A percentile compares a stretch with the other conserved stretches of the same genome.
phyloP scores from a whole-genome alignment of 2,329 filamentous ascomycete species.

The Ustulina deusta region DNA sequence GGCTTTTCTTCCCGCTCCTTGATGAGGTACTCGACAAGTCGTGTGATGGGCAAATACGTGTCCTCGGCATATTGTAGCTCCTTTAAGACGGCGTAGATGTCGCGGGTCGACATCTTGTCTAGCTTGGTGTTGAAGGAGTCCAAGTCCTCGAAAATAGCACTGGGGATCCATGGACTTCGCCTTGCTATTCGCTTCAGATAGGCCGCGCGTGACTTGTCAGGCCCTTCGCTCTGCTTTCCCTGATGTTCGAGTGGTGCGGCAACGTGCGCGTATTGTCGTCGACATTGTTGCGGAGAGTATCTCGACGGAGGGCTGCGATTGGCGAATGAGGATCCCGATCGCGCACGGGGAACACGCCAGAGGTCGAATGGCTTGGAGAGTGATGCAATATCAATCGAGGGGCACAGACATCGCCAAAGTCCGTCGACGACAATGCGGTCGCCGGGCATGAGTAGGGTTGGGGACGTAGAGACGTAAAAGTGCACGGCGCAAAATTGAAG shows the following conservation, averaged over 20 bases:
- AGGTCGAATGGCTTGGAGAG: slow-evolving; percentile 52
- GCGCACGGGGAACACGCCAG: slow-evolving; percentile 24
- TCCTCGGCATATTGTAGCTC: slow-evolving; percentile 54
- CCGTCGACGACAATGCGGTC: slow-evolving; percentile 64
- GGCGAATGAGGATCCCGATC: slow-evolving; percentile 31
- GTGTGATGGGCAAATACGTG: slow-evolving; percentile 54
- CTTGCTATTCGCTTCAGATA: slow-evolving; percentile 47
- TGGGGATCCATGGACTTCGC: slow-evolving; percentile 46
- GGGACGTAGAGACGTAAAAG: slow-evolving; percentile 18
- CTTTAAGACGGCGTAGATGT: slow-evolving; percentile 63
- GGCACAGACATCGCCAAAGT: slow-evolving; percentile 73
- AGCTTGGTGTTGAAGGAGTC: slow-evolving; percentile 42
- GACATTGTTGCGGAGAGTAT: slow-evolving; percentile 29
- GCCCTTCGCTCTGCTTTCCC: slow-evolving; percentile 4
- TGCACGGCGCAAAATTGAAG: slow-evolving; percentile 15
- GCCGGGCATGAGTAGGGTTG: slow-evolving; percentile 51
- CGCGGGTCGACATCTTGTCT: slow-evolving; percentile 49
- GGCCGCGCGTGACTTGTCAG: slow-evolving; percentile 36
- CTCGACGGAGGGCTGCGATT: slow-evolving; percentile 30
- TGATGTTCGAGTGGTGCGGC: neutral
- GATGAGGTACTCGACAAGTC: slow-evolving; percentile 70
- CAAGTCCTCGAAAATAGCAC: slow-evolving; percentile 40
- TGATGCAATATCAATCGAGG: slow-evolving; percentile 60
- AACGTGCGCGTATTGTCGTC: slow-evolving; percentile 28
- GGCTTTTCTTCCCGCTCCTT: slow-evolving; percentile 65